These are phyloP conservation scores for Penstemon newberryi DNA, from an alignment of 257 asterid species.

Conservation along the genomic window DNA sequence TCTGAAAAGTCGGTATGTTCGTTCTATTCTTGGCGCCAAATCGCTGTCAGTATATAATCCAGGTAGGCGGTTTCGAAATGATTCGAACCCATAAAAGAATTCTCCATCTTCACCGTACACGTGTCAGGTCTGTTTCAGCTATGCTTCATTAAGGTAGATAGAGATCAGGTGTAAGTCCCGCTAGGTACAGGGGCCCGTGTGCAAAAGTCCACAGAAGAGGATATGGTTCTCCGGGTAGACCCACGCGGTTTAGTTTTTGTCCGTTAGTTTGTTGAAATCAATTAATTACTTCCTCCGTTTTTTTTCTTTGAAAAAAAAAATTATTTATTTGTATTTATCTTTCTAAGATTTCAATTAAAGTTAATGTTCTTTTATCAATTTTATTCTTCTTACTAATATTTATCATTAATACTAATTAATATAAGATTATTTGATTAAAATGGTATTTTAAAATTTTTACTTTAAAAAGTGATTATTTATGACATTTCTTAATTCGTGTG, in stretches of 20 bases:
- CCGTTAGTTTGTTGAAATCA: conserved; percentile 19
- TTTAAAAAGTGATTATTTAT: too few species aligned
- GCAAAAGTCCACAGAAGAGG: conserved; percentile 37
- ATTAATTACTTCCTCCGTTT: too few species aligned
- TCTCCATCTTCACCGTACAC: conserved; percentile 28
- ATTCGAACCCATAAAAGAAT: conserved; percentile 12
- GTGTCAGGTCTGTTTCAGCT: conserved; percentile 4
- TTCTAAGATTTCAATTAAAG: too few species aligned
- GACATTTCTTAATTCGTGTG: too few species aligned
- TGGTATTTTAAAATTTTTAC: too few species aligned
- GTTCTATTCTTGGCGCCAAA: conserved; percentile 43
- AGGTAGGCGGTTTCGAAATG: not conserved
- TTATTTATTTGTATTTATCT: too few species aligned
- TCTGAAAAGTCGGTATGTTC: conserved; percentile 16
- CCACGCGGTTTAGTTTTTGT: conserved; percentile 57
- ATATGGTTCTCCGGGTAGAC: conserved; percentile 31
- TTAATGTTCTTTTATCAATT: too few species aligned
- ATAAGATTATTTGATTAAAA: too few species aligned
- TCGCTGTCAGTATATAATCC: conserved; percentile 13
- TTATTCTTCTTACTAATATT: too few species aligned
- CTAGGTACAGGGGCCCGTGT: conserved; percentile 35
- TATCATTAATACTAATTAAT: too few species aligned
- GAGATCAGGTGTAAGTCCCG: conserved; percentile 31
- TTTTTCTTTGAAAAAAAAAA: too few species aligned
- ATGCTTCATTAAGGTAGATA: not conserved